These are phyloP conservation scores for Crithidia expoeki DNA, from an alignment of 208 protist species.

Conservation along the genomic window DNA sequence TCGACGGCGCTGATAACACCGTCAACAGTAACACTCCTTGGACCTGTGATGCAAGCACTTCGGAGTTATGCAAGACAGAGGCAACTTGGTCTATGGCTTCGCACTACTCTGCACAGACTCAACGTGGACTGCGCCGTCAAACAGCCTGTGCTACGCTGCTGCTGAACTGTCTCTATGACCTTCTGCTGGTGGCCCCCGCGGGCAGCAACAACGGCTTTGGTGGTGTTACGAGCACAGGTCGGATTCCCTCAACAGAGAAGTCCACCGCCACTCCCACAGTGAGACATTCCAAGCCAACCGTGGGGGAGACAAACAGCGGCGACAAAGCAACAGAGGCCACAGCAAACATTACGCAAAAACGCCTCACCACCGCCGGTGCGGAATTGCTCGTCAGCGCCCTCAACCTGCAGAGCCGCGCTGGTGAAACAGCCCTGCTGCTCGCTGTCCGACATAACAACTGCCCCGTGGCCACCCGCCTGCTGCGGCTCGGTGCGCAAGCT, in stretches of 20 bases:
- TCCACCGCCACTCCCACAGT: background rate
- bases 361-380: background rate
- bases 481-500: constrained; percentile 62
- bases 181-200: constrained; percentile 23
- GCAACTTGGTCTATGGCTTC: background rate
- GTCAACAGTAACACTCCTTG: background rate
- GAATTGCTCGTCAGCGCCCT: constrained; percentile 48
- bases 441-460: constrained; percentile 65
- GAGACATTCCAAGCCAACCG: too few relatives aligned
- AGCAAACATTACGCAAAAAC: background rate
- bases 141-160: constrained; percentile 38
- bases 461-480: constrained; percentile 56
- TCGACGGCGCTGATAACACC: background rate
- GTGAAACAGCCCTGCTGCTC: constrained; percentile 71
- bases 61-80: too few relatives aligned
- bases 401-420: constrained; percentile 66
- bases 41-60: too few relatives aligned
- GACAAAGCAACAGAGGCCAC: background rate
- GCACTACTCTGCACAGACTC: background rate
- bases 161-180: constrained; percentile 52
- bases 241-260: background rate
- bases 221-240: background rate
- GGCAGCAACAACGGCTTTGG: background rate
- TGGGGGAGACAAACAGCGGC: background rate
- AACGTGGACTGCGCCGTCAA: constrained; percentile 23